These are phyloP conservation scores for Eucalyptus lansdowneana DNA, from an alignment of 345 rosid species.

Conservation along the genomic window DNA sequence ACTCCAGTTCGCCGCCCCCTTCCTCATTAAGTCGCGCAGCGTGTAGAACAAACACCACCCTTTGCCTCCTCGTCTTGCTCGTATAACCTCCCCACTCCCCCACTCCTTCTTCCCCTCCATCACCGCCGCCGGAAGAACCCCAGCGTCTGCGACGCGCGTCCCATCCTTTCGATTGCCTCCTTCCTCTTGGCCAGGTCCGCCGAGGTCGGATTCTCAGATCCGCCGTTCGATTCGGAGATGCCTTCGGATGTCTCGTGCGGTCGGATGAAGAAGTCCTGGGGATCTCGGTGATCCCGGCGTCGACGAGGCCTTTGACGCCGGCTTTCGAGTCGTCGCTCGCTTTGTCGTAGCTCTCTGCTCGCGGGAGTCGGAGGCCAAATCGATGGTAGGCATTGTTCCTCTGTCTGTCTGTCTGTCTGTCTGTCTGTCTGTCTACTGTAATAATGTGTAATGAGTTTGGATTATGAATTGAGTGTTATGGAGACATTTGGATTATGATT, in stretches of 20 bases:
- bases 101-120: neutral
- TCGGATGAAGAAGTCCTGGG: neutral
- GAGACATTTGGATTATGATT: neutral
- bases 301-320: slow-evolving; percentile 4
- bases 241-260: neutral
- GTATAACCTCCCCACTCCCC: neutral
- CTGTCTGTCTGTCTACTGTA: neutral
- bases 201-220: too few relatives aligned
- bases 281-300: neutral
- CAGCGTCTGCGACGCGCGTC: slow-evolving; percentile 6
- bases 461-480: too few relatives aligned
- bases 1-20: slow-evolving; percentile 13
- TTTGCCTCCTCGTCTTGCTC: slow-evolving; percentile 10
- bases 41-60: neutral
- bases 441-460: too few relatives aligned
- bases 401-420: neutral
- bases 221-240: neutral
- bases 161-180: too few relatives aligned
- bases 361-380: neutral
- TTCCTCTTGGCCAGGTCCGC: too few relatives aligned
- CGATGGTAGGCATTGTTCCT: neutral
- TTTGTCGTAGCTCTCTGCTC: neutral
- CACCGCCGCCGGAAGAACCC: slow-evolving; percentile 3
- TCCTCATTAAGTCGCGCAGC: neutral
- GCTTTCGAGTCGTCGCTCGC: neutral